A percentile compares a stretch with the other conserved stretches of the same genome.
Conservation (phyloP, 768 basidiomycete species). For the Boletus coccyginus region DNA sequence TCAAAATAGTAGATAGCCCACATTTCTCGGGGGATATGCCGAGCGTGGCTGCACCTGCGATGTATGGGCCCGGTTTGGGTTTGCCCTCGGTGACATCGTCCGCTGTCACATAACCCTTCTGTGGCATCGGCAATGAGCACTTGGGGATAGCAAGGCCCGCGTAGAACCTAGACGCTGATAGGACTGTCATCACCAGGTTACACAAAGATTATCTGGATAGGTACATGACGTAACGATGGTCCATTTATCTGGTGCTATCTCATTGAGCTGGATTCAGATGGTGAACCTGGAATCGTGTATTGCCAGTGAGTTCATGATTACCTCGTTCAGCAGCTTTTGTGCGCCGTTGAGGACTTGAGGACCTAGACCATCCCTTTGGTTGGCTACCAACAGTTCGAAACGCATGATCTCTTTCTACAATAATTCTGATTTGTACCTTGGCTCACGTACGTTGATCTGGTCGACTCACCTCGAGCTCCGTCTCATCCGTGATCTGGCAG, state of each 20-base stretch:
- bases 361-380: conserved; percentile 40
- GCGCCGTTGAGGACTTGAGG: conserved; percentile 70
- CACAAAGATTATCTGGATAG: background rate
- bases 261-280: conserved; percentile 17
- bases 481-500: conserved; percentile 60
- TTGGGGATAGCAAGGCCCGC: conserved; percentile 63
- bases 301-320: conserved; percentile 21
- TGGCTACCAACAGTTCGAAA: conserved; percentile 75
- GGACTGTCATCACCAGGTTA: background rate
- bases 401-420: conserved; percentile 63
- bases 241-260: conserved; percentile 46
- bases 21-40: conserved; percentile 57
- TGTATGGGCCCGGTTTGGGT: conserved; percentile 87
- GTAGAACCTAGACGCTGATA: conserved; percentile 69
- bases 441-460: background rate
- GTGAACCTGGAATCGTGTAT: background rate
- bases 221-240: conserved; percentile 81
- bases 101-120: conserved; percentile 65
- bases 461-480: conserved; percentile 50
- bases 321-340: conserved; percentile 50
- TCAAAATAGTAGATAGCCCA: conserved; percentile 25
- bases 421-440: background rate
- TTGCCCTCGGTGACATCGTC: conserved; percentile 67
- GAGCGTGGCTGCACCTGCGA: conserved; percentile 62
- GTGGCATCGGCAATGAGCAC: conserved; percentile 58